Evolutionary conservation across 495 filamentous ascomycete genomes (phyloP).

Genomic region (Rhypophila decipiens): DNA sequence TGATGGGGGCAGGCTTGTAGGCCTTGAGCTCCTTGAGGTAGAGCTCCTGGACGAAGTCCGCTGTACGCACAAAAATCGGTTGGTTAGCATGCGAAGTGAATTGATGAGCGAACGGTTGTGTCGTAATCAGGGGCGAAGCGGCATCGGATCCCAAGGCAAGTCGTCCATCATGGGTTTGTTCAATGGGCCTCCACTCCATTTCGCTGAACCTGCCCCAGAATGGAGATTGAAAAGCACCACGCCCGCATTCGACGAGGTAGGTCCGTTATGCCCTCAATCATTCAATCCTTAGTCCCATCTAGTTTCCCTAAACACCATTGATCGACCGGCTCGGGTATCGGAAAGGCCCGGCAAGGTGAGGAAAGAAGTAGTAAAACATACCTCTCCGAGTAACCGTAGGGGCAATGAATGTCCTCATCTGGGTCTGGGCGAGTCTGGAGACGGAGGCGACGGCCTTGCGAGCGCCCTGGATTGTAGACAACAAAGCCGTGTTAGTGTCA

Average conservation of each 20-base stretch:
- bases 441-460: constrained; percentile 64
- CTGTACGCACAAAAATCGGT: constrained; percentile 36
- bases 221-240: no score
- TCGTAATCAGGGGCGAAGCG: no score
- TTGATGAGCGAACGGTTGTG: no score
- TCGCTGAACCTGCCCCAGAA: no score
- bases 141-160: no score
- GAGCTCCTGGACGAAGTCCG: constrained; percentile 92
- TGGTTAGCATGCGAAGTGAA: not conserved
- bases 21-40: constrained; percentile 90
- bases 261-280: constrained; percentile 15
- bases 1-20: constrained; percentile 82
- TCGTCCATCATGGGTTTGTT: no score
- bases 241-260: no score
- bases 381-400: constrained; percentile 69
- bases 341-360: constrained; percentile 17
- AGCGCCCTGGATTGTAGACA: constrained; percentile 41
- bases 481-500: not conserved
- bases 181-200: no score
- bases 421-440: constrained; percentile 63
- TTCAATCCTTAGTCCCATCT: not conserved
- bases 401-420: constrained; percentile 75
- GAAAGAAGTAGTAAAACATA: constrained; percentile 37
- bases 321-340: not conserved
- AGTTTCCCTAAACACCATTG: not conserved